Conservation (phyloP, 768 basidiomycete species). For the Rhizopogon vesiculosus region DNA sequence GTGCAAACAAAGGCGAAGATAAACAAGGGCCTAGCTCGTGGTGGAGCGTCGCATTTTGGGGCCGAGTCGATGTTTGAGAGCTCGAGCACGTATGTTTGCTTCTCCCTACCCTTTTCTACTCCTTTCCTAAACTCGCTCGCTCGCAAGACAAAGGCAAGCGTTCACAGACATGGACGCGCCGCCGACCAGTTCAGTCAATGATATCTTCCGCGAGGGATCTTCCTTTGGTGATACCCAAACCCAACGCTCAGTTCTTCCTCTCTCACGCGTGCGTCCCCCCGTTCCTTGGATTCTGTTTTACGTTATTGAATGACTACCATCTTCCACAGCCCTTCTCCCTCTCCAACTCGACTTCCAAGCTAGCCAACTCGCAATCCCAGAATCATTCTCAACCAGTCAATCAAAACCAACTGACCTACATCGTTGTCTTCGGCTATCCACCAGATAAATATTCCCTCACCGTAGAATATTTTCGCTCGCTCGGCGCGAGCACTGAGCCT, state of each 20-base stretch:
- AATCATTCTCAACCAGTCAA: constrained; percentile 22
- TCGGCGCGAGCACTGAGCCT: constrained; percentile 68
- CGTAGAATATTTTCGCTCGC: constrained; percentile 67
- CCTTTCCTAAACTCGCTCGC: constrained; percentile 2
- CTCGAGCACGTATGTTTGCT: constrained; percentile 26
- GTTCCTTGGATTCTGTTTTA: background rate
- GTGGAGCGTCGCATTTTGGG: constrained; percentile 68
- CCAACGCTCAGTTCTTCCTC: constrained; percentile 9
- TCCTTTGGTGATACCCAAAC: constrained; percentile 27
- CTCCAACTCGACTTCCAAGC: constrained; percentile 12
- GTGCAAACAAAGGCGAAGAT: constrained; percentile 80
- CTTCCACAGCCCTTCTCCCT: constrained; percentile 16
- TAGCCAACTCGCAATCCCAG: constrained; percentile 8
- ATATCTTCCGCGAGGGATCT: constrained; percentile 55
- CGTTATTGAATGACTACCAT: background rate
- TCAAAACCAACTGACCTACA: constrained; percentile 44
- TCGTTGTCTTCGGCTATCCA: constrained; percentile 89
- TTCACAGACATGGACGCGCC: constrained; percentile 78
- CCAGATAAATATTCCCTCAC: constrained; percentile 69
- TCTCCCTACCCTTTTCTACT: constrained; percentile 1
- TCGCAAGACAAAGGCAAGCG: constrained; percentile 51
- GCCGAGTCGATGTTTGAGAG: constrained; percentile 85
- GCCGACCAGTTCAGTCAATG: constrained; percentile 68
- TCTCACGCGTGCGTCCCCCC: constrained; percentile 14
- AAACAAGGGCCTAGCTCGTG: constrained; percentile 62